Conservation (phyloP, 2,329 filamentous ascomycete species). For the Calonectria naviculata region DNA sequence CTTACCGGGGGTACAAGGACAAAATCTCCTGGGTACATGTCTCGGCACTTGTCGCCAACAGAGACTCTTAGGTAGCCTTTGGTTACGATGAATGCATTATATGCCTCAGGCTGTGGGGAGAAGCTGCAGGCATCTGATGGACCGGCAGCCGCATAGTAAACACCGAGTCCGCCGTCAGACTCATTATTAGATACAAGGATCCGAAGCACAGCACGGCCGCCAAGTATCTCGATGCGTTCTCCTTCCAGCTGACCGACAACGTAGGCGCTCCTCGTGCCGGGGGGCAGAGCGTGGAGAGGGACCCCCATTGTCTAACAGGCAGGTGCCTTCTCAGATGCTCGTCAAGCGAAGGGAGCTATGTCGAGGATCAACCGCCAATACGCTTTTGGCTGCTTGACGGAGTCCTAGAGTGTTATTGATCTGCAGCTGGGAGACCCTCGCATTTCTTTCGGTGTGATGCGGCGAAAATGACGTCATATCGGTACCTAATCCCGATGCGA, state of each 20-base stretch:
- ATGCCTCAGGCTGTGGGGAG: slow-evolving; percentile 1
- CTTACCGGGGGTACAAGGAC: slow-evolving; percentile 11
- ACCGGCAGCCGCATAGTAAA: background rate
- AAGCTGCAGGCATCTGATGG: background rate
- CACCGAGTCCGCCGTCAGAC: background rate
- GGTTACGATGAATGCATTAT: slow-evolving; percentile 5
- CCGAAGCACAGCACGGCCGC: background rate
- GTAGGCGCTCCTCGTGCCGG: background rate
- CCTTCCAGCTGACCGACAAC: background rate
- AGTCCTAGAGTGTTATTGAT: background rate
- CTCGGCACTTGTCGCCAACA: background rate
- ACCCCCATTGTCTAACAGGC: background rate
- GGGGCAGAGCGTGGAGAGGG: background rate
- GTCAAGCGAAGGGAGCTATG: too few species aligned
- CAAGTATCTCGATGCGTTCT: background rate
- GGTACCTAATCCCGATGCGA: background rate
- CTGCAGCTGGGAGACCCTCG: background rate
- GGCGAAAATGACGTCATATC: background rate
- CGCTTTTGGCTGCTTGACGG: background rate
- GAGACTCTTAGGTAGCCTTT: background rate
- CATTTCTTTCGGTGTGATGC: background rate
- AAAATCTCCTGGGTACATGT: slow-evolving; percentile 11
- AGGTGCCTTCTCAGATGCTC: too few species aligned
- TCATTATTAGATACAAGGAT: background rate
- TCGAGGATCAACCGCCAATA: background rate